Conservation (phyloP, 768 basidiomycete species). For the Amanita pallidorosea region DNA sequence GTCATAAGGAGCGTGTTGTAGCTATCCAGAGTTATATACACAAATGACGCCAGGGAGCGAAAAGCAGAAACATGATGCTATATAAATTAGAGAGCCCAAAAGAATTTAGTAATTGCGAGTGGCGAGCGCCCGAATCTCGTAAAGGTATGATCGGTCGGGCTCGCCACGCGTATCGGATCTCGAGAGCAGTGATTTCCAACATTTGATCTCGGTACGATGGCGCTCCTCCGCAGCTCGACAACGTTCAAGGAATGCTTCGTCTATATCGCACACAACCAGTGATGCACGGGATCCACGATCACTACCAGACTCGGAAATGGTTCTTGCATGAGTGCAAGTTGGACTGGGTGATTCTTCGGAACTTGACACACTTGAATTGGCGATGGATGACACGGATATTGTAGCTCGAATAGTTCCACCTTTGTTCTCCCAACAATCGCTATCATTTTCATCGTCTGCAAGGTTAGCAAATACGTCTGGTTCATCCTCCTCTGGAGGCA, state of each 20-base stretch:
- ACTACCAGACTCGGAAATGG: slow-evolving; percentile 67
- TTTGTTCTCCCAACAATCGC: slow-evolving; percentile 57
- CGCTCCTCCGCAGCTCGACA: slow-evolving; percentile 74
- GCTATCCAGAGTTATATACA: slow-evolving; percentile 3
- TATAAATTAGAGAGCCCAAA: slow-evolving; percentile 11
- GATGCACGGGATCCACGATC: slow-evolving; percentile 75
- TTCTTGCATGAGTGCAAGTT: slow-evolving; percentile 49
- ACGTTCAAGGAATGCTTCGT: slow-evolving; percentile 59
- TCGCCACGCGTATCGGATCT: slow-evolving; percentile 28
- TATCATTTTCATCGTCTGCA: slow-evolving; percentile 84
- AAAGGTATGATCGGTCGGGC: slow-evolving; percentile 55
- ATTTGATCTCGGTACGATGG: slow-evolving; percentile 76
- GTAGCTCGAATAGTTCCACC: slow-evolving; percentile 70
- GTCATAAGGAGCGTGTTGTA: slow-evolving; percentile 1
- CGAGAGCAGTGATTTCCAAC: slow-evolving; percentile 46
- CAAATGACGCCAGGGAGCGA: background rate
- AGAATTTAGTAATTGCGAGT: slow-evolving; percentile 64
- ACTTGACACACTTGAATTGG: slow-evolving; percentile 14
- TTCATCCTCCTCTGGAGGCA: slow-evolving; percentile 84
- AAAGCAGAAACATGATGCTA: slow-evolving; percentile 13
- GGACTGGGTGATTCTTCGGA: slow-evolving; percentile 43
- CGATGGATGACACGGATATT: background rate
- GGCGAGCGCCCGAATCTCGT: slow-evolving; percentile 77
- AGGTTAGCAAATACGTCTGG: slow-evolving; percentile 93
- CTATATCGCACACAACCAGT: slow-evolving; percentile 61